Evolutionary conservation across 1,139 yeast genomes (phyloP), one percentile per base, ranked within the genome.

Genomic region (Meyerozyma elateridarum): DNA sequence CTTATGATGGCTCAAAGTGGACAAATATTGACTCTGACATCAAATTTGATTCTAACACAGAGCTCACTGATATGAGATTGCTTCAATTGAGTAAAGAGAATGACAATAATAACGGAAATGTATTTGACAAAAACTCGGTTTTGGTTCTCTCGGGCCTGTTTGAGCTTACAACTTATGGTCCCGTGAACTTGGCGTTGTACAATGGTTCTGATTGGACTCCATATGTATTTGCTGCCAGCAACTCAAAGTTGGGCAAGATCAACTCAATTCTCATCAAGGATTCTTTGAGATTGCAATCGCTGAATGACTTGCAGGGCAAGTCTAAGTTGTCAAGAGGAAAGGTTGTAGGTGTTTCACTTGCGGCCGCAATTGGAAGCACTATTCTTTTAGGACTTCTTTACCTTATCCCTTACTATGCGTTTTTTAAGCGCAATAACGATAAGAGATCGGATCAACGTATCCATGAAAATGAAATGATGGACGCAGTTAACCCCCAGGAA

Each of bases 261-360:
- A 49, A 53, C 31, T 48, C 67, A 1, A 46, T 68, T 8, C 53
- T 67, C 35, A 49, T 66, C 3, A 52, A 64, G 37, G 73, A 68
- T 40, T 42, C 55, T 8, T 61, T 46, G 36, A 50, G 64, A 36
- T 59, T 60, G 38, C 63, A 55, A 35, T 66, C 73, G 0, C 62
- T 69, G 3, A 51, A 56, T 27, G 71, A 62, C 39, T 41, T 66
- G 19, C 44, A 39, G 29, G 40, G 36, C 11, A 39, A 36, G 15
- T 39, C 45, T 8, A 49, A 46, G 14, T 45, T 67, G 39, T 62
- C 70, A 3, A 47, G 42, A 18, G 97, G 97, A 1, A 85, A 79
- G 52, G 88, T 89, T 13, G 95, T 88, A 6, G 81, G 95, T 20
- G 77, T 91, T 22, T 82, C 95, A 0, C 70, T 88, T 36, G 97